Conservation (phyloP, 2,329 filamentous ascomycete species). For the Phialocephala sp. region DNA sequence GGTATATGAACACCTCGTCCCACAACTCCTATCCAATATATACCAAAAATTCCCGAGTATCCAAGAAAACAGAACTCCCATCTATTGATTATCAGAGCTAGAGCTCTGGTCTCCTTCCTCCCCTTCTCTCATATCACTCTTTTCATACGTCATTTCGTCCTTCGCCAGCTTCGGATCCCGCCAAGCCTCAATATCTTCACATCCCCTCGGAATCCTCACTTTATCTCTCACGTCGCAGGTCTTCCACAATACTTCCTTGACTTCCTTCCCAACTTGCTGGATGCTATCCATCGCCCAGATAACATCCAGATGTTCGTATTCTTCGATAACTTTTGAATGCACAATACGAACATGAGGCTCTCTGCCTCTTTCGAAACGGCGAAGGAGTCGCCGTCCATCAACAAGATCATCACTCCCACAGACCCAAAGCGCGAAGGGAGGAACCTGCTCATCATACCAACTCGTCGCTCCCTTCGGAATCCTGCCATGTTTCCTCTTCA, state of each 20-base stretch:
- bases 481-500: conserved; percentile 43
- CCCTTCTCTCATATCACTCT: not conserved
- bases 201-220: conserved; percentile 38
- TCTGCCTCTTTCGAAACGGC: conserved; percentile 74
- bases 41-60: too few species aligned
- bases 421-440: conserved; percentile 89
- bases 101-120: not conserved
- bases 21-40: too few species aligned
- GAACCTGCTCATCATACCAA: conserved; percentile 82
- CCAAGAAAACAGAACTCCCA: not conserved
- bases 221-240: conserved; percentile 56
- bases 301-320: conserved; percentile 93
- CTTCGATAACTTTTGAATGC: conserved; percentile 81
- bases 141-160: conserved; percentile 6
- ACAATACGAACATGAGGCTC: conserved; percentile 85
- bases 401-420: conserved; percentile 84
- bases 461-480: conserved; percentile 60
- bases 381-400: conserved; percentile 76
- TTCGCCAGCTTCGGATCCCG: conserved; percentile 26
- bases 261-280: conserved; percentile 80
- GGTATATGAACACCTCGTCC: too few species aligned
- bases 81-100: conserved; percentile 5
- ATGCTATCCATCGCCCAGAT: conserved; percentile 92
- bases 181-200: conserved; percentile 40
- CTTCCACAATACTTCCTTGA: conserved; percentile 84